Conservation (phyloP, 441 rosid species). For the Melastoma candidum region DNA sequence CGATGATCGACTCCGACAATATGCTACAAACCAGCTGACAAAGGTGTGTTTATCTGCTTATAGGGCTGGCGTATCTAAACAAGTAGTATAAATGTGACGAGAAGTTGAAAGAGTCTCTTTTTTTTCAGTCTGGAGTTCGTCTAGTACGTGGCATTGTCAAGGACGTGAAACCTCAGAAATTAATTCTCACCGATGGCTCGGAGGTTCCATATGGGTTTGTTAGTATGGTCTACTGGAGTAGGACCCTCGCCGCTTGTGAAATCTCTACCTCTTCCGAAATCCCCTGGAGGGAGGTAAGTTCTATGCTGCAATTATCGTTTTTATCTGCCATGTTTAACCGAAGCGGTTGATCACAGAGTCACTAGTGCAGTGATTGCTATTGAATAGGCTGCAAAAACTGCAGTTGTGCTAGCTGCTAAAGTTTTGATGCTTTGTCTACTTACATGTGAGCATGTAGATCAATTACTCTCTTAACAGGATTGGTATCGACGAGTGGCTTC, state of each 20-base stretch:
- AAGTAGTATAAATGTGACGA: not conserved
- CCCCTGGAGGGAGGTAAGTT: constrained; percentile 78
- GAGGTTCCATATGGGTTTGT: constrained; percentile 81
- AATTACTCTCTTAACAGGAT: constrained; percentile 32
- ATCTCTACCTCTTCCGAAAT: constrained; percentile 62
- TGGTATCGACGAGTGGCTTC: constrained; percentile 79
- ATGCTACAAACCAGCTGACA: constrained; percentile 77
- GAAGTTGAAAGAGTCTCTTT: not conserved
- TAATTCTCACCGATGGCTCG: constrained; percentile 65
- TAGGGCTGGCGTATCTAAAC: not conserved
- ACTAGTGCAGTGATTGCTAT: too few relatives aligned
- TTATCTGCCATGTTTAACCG: too few relatives aligned
- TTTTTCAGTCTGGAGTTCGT: constrained; percentile 73
- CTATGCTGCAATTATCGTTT: not conserved
- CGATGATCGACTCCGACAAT: constrained; percentile 70
- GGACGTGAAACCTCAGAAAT: constrained; percentile 62
- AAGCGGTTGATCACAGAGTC: too few relatives aligned
- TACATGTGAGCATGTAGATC: not conserved
- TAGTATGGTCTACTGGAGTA: constrained; percentile 94
- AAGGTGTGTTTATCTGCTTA: constrained; percentile 35
- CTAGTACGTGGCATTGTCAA: constrained; percentile 80
- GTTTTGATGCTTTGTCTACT: too few relatives aligned
- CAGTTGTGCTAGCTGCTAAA: too few relatives aligned
- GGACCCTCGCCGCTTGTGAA: constrained; percentile 74
- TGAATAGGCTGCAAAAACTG: too few relatives aligned